Evolutionary conservation across 257 asterid species (phyloP).

Genomic region (Solanum piurae): DNA sequence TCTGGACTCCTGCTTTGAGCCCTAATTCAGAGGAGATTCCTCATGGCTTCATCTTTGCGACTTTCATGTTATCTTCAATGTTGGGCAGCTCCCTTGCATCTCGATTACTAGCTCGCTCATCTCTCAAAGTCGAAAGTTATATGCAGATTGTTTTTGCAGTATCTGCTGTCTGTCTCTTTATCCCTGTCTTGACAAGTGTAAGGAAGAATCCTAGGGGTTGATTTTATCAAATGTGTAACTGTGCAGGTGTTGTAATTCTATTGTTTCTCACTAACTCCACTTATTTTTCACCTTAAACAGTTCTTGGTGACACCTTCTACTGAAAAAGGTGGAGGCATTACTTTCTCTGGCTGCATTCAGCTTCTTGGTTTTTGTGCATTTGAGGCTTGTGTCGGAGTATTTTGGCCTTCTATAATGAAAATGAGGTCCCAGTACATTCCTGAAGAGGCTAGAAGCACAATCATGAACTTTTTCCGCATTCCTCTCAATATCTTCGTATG

Average conservation of each 20-base stretch:
- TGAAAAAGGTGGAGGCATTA: conserved; percentile 60
- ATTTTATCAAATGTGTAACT: neutral
- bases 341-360: conserved; percentile 73
- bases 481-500: conserved; percentile 96
- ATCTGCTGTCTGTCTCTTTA: conserved; percentile 72
- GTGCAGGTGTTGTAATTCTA: conserved; percentile 9
- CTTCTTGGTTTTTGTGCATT: conserved; percentile 88
- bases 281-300: conserved; percentile 18
- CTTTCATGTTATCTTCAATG: conserved; percentile 96
- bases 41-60: conserved; percentile 89
- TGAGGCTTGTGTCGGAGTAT: conserved; percentile 92
- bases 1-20: conserved; percentile 98
- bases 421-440: conserved; percentile 98
- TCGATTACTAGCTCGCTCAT: conserved; percentile 68
- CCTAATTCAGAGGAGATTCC: conserved; percentile 94
- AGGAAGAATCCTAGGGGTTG: conserved; percentile 5
- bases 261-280: neutral
- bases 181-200: conserved; percentile 76
- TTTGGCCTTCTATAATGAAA: conserved; percentile 99
- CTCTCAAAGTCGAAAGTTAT: conserved; percentile 77
- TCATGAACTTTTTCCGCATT: conserved; percentile 93
- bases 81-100: conserved; percentile 95
- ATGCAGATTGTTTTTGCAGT: conserved; percentile 84
- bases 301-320: conserved; percentile 53
- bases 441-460: conserved; percentile 95